Evolutionary conservation across 768 basidiomycete species (phyloP), one percentile per base, ranked within the genome.

Genomic region (Chalciporus pseudorubinellus): DNA sequence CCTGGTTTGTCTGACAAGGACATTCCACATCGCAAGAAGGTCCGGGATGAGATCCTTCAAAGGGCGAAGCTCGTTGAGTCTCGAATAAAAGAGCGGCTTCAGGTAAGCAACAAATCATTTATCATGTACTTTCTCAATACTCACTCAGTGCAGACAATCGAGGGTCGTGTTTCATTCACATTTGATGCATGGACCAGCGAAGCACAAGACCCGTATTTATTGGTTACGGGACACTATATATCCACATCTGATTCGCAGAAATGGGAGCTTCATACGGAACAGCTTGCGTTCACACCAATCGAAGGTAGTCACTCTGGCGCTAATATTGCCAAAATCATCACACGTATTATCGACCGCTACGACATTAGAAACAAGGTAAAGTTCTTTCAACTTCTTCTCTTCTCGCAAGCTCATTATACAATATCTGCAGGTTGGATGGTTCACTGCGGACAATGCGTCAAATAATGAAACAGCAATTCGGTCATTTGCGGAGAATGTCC

Each of bases 161-260:
- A 24, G 3, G 24, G 46, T 20, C 28, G 8, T 31, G 39, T 52
- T 14, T 54, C 39, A 13, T 34, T 55, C 8, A 59, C 55, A 0
- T 59, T 60, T 21, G 55, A 62, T 48, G 46, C 42, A 13, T 53
- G 60, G 59, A 57, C 39, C 33, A 60, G 54, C 3, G 49, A 56
- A 12, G 39, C 41, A 14, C 46, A 59, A 10, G 51, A 58, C 12
- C 59, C 59, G 1, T 55, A 57, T 40, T 16, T 62, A 11, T 56
- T 52, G 4, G 48, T 62, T 3, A 61, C 61, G 6, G 57, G 57
- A 3, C 61, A 61, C 33, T 61, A 59, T 49, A 51, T 59, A 12
- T 19, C 28, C 3, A 9, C 6, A 10, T n/a, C 20, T 7, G 21
- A 39, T 19, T 19, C 38, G 6, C 33, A 21, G 8, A n/a, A 39